Percentiles rank a stretch among this genome's conserved stretches.
Evolutionary conservation across 176 grass and related monocot genomes (phyloP).

Genomic region (Lolium perenne): DNA sequence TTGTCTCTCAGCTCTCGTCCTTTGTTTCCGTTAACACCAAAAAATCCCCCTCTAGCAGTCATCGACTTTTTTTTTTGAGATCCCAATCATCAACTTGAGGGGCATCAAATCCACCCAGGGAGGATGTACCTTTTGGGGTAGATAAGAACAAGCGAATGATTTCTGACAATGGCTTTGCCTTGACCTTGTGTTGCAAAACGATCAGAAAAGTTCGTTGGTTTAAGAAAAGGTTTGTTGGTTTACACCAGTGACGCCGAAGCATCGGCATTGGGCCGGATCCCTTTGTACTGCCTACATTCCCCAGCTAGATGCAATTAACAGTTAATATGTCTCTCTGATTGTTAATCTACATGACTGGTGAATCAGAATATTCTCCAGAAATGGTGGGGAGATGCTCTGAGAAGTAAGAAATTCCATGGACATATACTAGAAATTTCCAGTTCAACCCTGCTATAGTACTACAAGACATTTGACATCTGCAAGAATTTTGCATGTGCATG

Average conservation of each 20-base stretch:
- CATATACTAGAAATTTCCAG: slow-evolving; percentile 38
- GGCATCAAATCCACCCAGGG: slow-evolving; percentile 41
- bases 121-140: slow-evolving; percentile 36
- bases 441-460: slow-evolving; percentile 40
- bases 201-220: slow-evolving; percentile 4
- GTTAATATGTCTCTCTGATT: slow-evolving; percentile 40
- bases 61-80: too few relatives aligned
- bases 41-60: slow-evolving; percentile 37
- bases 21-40: slow-evolving; percentile 57
- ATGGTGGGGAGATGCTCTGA: slow-evolving; percentile 46
- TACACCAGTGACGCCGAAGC: slow-evolving; percentile 38
- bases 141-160: slow-evolving; percentile 59
- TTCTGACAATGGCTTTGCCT: slow-evolving; percentile 50
- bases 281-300: slow-evolving; percentile 34
- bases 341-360: slow-evolving; percentile 42
- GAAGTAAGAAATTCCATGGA: slow-evolving; percentile 32
- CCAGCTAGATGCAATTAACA: slow-evolving; percentile 27
- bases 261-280: neutral
- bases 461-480: neutral
- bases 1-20: slow-evolving; percentile 60
- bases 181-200: slow-evolving; percentile 34
- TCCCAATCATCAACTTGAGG: slow-evolving; percentile 27
- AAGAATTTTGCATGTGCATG: slow-evolving; percentile 7
- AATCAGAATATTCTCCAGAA: slow-evolving; percentile 52
- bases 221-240: slow-evolving; percentile 2